Conservation (phyloP, 306 rosid species). For the Phaseolus lunatus region DNA sequence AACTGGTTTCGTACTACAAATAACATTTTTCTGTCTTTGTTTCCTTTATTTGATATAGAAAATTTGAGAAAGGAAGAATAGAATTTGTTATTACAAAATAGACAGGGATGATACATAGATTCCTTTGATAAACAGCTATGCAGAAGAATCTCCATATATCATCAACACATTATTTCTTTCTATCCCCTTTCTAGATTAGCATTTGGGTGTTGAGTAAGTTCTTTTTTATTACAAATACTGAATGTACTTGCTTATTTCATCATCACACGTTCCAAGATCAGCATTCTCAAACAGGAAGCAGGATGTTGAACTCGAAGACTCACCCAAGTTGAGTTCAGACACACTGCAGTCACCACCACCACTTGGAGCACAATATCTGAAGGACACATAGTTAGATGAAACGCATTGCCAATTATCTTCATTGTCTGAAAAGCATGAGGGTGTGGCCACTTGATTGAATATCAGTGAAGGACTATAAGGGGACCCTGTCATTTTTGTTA, state of each 20-base stretch:
- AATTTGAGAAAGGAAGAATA: background rate
- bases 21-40: too few relatives aligned
- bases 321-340: slow-evolving; percentile 31
- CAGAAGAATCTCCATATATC: background rate
- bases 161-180: background rate
- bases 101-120: background rate
- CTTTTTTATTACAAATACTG: slow-evolving; percentile 2
- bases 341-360: background rate
- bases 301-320: slow-evolving; percentile 21
- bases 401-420: slow-evolving; percentile 30
- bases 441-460: slow-evolving; percentile 16
- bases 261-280: slow-evolving; percentile 20
- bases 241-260: slow-evolving; percentile 28
- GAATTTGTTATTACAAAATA: background rate
- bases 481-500: background rate
- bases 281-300: slow-evolving; percentile 17
- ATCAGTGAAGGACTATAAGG: background rate
- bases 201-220: background rate
- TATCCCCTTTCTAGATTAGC: background rate
- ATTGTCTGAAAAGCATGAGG: slow-evolving; percentile 26
- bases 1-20: too few relatives aligned
- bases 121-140: background rate
- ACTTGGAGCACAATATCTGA: slow-evolving; percentile 2
- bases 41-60: too few relatives aligned
- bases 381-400: slow-evolving; percentile 19